Conservation (phyloP, 495 filamentous ascomycete species). For the Neurospora sp. region DNA sequence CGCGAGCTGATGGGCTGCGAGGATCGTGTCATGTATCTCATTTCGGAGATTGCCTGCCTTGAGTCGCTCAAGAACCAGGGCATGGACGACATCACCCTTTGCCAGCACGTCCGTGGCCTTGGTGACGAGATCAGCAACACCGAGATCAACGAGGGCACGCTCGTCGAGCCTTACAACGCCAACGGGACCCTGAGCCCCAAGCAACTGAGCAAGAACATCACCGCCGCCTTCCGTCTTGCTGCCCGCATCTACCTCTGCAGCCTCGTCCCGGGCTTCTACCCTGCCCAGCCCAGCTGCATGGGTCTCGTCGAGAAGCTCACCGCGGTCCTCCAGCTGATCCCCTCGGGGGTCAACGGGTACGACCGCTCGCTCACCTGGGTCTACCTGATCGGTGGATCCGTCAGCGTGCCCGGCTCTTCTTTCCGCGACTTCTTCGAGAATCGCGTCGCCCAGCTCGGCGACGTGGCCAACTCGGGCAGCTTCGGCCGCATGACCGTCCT, state of each 20-base stretch:
- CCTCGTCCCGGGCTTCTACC: slow-evolving; percentile 78
- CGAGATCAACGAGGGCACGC: slow-evolving; percentile 45
- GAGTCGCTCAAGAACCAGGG: slow-evolving; percentile 77
- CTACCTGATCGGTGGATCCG: slow-evolving; percentile 70
- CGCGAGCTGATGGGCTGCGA: slow-evolving; percentile 97
- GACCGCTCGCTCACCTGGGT: slow-evolving; percentile 93
- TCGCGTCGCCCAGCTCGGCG: slow-evolving; percentile 58
- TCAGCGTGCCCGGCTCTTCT: slow-evolving; percentile 53
- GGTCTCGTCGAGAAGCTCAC: slow-evolving; percentile 68
- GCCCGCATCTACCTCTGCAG: slow-evolving; percentile 93
- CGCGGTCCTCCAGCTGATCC: slow-evolving; percentile 63
- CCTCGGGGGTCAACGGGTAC: slow-evolving; percentile 68
- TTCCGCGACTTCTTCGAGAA: slow-evolving; percentile 71
- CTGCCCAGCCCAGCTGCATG: slow-evolving; percentile 54
- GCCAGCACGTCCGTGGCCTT: slow-evolving; percentile 71
- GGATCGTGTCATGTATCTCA: slow-evolving; percentile 94
- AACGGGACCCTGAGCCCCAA: slow-evolving; percentile 73
- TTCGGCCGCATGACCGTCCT: slow-evolving; percentile 76
- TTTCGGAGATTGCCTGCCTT: slow-evolving; percentile 92
- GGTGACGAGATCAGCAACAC: slow-evolving; percentile 75
- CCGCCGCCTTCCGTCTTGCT: slow-evolving; percentile 77
- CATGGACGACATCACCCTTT: slow-evolving; percentile 73
- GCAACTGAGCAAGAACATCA: slow-evolving; percentile 76
- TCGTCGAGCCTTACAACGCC: slow-evolving; percentile 46
- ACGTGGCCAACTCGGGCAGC: slow-evolving; percentile 63